A percentile compares a stretch with the other conserved stretches of the same genome.
Conservation (phyloP, 164 flowering plant species). For the Echeveria elegans region DNA sequence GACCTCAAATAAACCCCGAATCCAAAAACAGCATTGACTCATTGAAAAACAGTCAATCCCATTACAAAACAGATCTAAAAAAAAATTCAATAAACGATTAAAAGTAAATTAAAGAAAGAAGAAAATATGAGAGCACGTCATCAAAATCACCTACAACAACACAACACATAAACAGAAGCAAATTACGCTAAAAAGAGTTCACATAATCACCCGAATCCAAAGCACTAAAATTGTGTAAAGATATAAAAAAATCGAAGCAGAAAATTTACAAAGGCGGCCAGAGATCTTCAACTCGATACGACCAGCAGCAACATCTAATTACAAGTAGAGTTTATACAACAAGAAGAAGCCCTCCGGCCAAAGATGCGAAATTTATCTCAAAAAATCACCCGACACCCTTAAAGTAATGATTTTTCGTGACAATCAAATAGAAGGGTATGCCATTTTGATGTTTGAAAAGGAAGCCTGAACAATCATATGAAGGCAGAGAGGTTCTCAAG, state of each 20-base stretch:
- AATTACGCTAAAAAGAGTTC: neutral
- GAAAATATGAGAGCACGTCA: neutral
- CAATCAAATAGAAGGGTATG: neutral
- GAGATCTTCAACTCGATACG: constrained; percentile 1
- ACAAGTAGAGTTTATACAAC: neutral
- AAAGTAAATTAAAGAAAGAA: neutral
- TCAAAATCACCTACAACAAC: neutral
- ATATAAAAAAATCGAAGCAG: neutral
- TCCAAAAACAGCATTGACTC: neutral
- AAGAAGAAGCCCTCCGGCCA: neutral
- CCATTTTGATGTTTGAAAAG: neutral
- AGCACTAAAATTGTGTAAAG: neutral
- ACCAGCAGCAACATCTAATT: neutral
- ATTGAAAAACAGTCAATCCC: neutral
- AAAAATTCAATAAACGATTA: neutral
- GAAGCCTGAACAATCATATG: neutral
- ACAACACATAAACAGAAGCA: neutral
- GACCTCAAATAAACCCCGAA: constrained; percentile 11
- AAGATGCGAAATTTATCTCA: neutral
- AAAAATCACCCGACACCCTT: neutral
- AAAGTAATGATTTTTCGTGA: neutral
- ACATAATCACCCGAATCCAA: neutral
- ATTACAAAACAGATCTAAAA: constrained; percentile 1
- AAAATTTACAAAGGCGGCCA: neutral
- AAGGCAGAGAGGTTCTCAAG: neutral